Evolutionary conservation across 352 stramenopile genomes (phyloP), one percentile per base, ranked within the genome.

Genomic region (Phytopythium montanum): DNA sequence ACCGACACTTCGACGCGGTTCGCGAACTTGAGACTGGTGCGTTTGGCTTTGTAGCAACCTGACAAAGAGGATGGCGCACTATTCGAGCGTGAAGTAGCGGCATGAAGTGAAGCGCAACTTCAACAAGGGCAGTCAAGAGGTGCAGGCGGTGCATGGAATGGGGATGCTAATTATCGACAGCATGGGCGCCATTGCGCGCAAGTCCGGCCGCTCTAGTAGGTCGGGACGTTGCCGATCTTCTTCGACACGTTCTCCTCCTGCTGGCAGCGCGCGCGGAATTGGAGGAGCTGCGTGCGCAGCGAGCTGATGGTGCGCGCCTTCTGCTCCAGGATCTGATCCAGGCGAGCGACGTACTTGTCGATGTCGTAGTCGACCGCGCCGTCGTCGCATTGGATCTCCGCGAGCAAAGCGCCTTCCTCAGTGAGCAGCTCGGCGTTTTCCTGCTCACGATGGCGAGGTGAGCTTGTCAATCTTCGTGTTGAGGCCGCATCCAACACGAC

Each of bases 351-450:
- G 72, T 98, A 99, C 34, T 87, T 78, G 65, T 99, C 96, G 53
- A 99, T 97, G 69, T 98, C 90, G 61, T 98, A 96, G 63, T 99
- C 92, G 10, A 87, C 73, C 14, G 95, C 85, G 51, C 60, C 73
- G 34, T 98, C 92, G 23, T 86, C 88, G n/a, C n/a, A n/a, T 68
- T 94, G 86, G 57, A 96, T 91, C 19, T 89, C 74, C 46, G 87
- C 83, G 13, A 96, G 64, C 54, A 97, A 68, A 23, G 81, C 73
- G 12, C 96, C 95, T 88, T 99, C 97, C 61, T 99, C 91, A 1
- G 95, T 98, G 14, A 99, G 70, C 21, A 99, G 79, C 68, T 99
- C 93, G 1, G 97, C 97, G 61, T 97, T 98, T 73, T 99, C 94
- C 79, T 98, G 67, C 16, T 75, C 54, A 21, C 29, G 25, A 16